Evolutionary conservation across 2,329 filamentous ascomycete species (phyloP).

Genomic region (Macrophomina pseudophaseolina): DNA sequence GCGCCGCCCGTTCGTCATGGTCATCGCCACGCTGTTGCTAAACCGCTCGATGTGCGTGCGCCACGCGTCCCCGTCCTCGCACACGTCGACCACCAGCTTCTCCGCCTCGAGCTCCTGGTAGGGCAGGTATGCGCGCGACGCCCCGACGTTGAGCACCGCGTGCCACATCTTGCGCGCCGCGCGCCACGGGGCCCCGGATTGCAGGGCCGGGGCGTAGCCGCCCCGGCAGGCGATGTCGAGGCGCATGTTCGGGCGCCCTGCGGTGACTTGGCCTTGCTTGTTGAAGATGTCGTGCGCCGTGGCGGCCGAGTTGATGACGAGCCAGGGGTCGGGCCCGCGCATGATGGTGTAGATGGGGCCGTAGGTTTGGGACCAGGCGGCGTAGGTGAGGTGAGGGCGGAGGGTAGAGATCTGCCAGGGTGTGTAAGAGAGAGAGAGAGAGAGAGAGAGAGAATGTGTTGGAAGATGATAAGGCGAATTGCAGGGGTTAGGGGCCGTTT

Average conservation of each 20-base stretch:
- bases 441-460: too few species aligned
- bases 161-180: slow-evolving; percentile 26
- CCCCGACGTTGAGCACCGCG: slow-evolving; percentile 22
- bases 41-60: slow-evolving; percentile 9
- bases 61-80: not conserved
- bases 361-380: slow-evolving; percentile 60
- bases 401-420: not conserved
- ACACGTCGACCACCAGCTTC: slow-evolving; percentile 13
- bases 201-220: not conserved
- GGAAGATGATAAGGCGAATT: too few species aligned
- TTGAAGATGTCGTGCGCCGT: slow-evolving; percentile 15
- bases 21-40: slow-evolving; percentile 5
- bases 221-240: not conserved
- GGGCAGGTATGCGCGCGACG: slow-evolving; percentile 23
- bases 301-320: not conserved
- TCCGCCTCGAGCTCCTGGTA: slow-evolving; percentile 26
- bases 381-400: slow-evolving; percentile 51
- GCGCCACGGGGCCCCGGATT: not conserved
- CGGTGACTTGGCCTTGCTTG: slow-evolving; percentile 8
- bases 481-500: not conserved
- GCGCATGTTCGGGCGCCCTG: not conserved
- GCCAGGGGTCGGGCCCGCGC: slow-evolving; percentile 43
- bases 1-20: slow-evolving; percentile 12
- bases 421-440: not conserved
- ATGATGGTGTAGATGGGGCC: slow-evolving; percentile 59